Percentiles rank a stretch among this genome's conserved stretches.
phyloP scores from a whole-genome alignment of 2,329 filamentous ascomycete genomes.

The Claviceps sp. region DNA sequence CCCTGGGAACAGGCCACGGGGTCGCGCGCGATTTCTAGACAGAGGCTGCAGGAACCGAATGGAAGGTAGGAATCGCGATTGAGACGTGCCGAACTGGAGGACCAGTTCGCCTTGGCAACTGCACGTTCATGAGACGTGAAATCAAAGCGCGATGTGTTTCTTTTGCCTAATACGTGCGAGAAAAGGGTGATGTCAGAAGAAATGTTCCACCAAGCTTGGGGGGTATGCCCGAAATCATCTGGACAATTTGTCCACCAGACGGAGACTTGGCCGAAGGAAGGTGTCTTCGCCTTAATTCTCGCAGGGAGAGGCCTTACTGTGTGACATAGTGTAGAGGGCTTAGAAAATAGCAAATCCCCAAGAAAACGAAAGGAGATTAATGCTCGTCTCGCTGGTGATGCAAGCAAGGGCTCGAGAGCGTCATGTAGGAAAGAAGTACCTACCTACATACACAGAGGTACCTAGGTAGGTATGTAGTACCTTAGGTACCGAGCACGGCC shows the following conservation, averaged over 20 bases:
- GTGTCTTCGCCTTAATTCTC: not conserved
- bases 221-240: not conserved
- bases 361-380: not conserved
- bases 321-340: slow-evolving; percentile 25
- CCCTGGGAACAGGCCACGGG: slow-evolving; percentile 76
- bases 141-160: slow-evolving; percentile 82
- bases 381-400: not conserved
- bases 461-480: too few species aligned
- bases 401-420: not conserved
- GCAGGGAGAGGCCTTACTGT: slow-evolving; percentile 27
- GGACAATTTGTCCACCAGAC: not conserved
- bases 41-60: slow-evolving; percentile 80
- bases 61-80: slow-evolving; percentile 83
- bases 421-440: not conserved
- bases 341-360: not conserved
- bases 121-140: slow-evolving; percentile 87
- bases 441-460: not conserved
- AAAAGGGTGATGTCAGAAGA: not conserved
- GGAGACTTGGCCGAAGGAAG: not conserved
- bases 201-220: not conserved
- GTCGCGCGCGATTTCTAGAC: slow-evolving; percentile 65
- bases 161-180: slow-evolving; percentile 44
- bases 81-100: slow-evolving; percentile 68
- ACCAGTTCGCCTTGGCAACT: slow-evolving; percentile 72
- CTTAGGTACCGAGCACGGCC: not conserved